A percentile compares a stretch with the other conserved stretches of the same genome.
phyloP scores from a whole-genome alignment of 2,329 filamentous ascomycete species.

The Byssochlamys sp. region DNA sequence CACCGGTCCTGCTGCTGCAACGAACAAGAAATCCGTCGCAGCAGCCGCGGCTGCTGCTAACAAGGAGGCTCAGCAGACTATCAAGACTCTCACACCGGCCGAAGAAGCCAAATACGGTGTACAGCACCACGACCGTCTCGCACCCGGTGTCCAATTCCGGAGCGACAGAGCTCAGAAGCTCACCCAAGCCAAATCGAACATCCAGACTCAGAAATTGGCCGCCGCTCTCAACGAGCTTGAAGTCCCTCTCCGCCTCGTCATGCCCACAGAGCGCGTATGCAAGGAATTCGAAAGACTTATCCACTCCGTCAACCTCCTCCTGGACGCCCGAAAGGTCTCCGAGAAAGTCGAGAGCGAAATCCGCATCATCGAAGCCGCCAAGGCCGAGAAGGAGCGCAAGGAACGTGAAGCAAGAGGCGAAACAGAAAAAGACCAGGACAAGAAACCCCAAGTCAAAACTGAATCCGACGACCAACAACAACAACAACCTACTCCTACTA shows the following conservation, averaged over 20 bases:
- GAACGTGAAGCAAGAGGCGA: conserved; percentile 14
- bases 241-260: conserved; percentile 37
- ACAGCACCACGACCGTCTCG: conserved; percentile 71
- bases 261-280: conserved; percentile 42
- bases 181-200: conserved; percentile 42
- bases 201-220: conserved; percentile 40
- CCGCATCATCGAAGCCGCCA: conserved; percentile 36
- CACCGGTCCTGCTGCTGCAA: conserved; percentile 15
- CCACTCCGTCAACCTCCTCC: conserved; percentile 36
- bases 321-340: conserved; percentile 39
- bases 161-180: conserved; percentile 48
- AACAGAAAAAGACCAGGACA: conserved; percentile 11
- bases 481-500: no score
- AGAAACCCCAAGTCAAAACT: conserved; percentile 24
- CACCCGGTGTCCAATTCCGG: conserved; percentile 79
- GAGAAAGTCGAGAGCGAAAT: conserved; percentile 42
- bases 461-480: conserved; percentile 22
- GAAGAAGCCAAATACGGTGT: conserved; percentile 77
- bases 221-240: conserved; percentile 39
- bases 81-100: conserved; percentile 62
- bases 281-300: conserved; percentile 42
- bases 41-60: conserved; percentile 26
- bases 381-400: conserved; percentile 30
- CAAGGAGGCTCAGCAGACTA: conserved; percentile 41
- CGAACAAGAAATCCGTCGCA: conserved; percentile 30